Conservation (phyloP, 371 early-diverging fungal species). For the Rhizomucor pusillus region DNA sequence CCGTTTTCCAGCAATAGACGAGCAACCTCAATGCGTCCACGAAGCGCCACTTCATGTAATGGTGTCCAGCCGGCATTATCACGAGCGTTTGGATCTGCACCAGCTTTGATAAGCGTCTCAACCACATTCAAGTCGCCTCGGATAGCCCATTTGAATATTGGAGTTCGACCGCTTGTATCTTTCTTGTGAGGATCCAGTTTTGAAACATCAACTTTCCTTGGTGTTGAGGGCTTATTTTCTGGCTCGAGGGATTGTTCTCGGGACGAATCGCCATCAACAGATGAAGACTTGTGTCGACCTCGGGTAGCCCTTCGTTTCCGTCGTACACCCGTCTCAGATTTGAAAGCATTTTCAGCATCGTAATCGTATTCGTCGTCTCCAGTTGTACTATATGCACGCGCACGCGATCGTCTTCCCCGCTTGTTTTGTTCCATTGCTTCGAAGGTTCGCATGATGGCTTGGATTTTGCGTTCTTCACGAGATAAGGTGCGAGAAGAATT, state of each 20-base stretch:
- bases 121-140: constrained; percentile 57
- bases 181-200: constrained; percentile 45
- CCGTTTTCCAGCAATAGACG: constrained; percentile 64
- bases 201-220: constrained; percentile 16
- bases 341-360: constrained; percentile 10
- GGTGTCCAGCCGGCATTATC: constrained; percentile 81
- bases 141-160: constrained; percentile 52
- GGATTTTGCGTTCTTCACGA: constrained; percentile 71
- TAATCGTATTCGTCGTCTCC: constrained; percentile 35
- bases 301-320: constrained; percentile 3
- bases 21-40: constrained; percentile 63
- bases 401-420: constrained; percentile 3
- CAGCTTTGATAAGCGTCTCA: constrained; percentile 58
- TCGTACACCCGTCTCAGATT: constrained; percentile 4
- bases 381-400: constrained; percentile 18
- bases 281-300: constrained; percentile 18
- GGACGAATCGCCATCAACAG: constrained; percentile 13
- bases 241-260: constrained; percentile 35
- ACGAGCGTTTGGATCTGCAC: constrained; percentile 69
- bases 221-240: constrained; percentile 3
- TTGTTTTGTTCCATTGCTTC: constrained; percentile 41
- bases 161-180: constrained; percentile 59
- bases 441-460: constrained; percentile 56
- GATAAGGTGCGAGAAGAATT: constrained; percentile 33
- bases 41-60: constrained; percentile 73